These are phyloP conservation scores for Talaromyces sp. DNA, from an alignment of 2,329 filamentous ascomycete genomes.

Conservation along the genomic window DNA sequence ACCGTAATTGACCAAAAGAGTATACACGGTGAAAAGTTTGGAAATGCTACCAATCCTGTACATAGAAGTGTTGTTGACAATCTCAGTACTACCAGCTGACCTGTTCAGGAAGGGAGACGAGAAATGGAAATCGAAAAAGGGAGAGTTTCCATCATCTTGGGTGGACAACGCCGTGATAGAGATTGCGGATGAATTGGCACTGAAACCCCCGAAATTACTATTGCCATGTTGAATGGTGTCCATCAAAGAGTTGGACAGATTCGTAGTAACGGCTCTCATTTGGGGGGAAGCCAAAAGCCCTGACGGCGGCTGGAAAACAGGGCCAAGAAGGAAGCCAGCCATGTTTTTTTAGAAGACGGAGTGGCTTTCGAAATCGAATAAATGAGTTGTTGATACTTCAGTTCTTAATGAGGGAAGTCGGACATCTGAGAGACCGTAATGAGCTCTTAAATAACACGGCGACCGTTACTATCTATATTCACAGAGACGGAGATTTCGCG, in stretches of 20 bases:
- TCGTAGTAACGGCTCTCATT: background rate
- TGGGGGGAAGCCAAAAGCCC: background rate
- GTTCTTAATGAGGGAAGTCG: background rate
- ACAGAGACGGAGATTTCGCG: background rate
- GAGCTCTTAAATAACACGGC: background rate
- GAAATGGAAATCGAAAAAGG: conserved; percentile 9
- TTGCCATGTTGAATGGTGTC: conserved; percentile 2
- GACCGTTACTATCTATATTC: background rate
- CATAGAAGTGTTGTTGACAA: conserved; percentile 21
- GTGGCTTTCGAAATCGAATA: background rate
- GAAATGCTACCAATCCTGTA: conserved; percentile 45
- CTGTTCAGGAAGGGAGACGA: conserved; percentile 4
- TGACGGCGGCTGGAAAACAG: background rate
- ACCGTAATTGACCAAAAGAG: conserved; percentile 31
- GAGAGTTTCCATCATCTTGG: background rate
- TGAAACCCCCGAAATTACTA: background rate
- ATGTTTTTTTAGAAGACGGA: background rate
- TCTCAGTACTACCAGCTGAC: background rate
- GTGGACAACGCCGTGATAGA: conserved; percentile 6
- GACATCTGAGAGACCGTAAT: background rate
- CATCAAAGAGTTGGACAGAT: background rate
- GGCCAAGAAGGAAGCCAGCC: background rate
- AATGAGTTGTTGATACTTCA: background rate
- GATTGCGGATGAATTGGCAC: background rate
- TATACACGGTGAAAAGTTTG: conserved; percentile 42